phyloP scores from a whole-genome alignment of 768 basidiomycete genomes.

The Russula emetica region DNA sequence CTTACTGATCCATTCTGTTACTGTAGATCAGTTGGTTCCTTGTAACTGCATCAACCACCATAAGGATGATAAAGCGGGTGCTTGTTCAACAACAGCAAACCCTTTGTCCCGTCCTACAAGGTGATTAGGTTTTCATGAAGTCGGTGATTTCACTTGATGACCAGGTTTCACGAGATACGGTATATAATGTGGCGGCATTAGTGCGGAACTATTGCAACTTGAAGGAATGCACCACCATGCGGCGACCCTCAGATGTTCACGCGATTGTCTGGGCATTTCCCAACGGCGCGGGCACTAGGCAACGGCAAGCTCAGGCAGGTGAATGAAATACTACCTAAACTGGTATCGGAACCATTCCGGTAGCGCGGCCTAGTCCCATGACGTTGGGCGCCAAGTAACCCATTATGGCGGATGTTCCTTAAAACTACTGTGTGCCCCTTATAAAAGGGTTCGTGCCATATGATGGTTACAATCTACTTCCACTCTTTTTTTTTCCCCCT shows the following conservation, averaged over 20 bases:
- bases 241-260: not conserved
- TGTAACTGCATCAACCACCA: not conserved
- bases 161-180: not conserved
- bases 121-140: not conserved
- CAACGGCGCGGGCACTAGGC: not conserved
- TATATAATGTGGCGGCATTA: not conserved
- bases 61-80: not conserved
- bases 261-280: not conserved
- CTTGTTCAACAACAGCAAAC: not conserved
- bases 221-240: not conserved
- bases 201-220: not conserved
- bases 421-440: not conserved
- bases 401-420: not conserved
- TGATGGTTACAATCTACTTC: not conserved
- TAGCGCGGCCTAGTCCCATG: conserved; percentile 3
- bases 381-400: not conserved
- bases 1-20: not conserved
- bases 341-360: not conserved
- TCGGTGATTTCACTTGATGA: not conserved
- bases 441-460: not conserved
- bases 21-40: not conserved
- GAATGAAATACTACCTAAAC: not conserved
- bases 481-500: not conserved
- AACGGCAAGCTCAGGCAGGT: not conserved
- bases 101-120: not conserved